phyloP scores from a whole-genome alignment of 768 basidiomycete genomes.

The Crassisporium funariophilum region DNA sequence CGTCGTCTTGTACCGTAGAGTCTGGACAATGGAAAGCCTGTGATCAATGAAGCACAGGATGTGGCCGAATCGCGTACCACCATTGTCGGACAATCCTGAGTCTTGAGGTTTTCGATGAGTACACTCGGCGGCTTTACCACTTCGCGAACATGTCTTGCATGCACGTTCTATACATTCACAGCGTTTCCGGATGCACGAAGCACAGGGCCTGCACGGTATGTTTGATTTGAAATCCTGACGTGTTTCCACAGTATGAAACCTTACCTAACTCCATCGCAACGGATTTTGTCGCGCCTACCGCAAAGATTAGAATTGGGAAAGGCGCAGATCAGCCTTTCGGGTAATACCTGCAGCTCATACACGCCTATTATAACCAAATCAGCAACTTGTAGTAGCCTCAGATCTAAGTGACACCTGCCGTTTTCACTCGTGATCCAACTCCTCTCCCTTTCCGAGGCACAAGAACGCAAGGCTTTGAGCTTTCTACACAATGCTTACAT shows the following conservation, averaged over 20 bases:
- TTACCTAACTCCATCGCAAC: conserved; percentile 61
- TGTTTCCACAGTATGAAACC: conserved; percentile 10
- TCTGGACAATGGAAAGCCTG: not conserved
- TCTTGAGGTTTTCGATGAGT: conserved; percentile 37
- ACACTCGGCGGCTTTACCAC: conserved; percentile 48
- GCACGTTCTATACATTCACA: conserved; percentile 54
- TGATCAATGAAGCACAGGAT: no score
- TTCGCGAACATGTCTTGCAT: conserved; percentile 45
- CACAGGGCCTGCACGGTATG: conserved; percentile 44
- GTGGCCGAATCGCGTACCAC: no score
- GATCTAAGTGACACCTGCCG: conserved; percentile 40
- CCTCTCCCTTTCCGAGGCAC: conserved; percentile 56
- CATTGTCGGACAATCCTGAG: conserved; percentile 22
- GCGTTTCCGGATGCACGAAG: conserved; percentile 50
- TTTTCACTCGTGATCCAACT: conserved; percentile 62
- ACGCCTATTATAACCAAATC: conserved; percentile 43
- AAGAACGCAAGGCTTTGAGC: conserved; percentile 48
- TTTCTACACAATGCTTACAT: conserved; percentile 52
- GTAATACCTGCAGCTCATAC: conserved; percentile 58
- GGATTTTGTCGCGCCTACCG: conserved; percentile 59
- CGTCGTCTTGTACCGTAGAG: not conserved
- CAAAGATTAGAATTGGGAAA: not conserved
- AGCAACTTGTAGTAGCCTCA: no score
- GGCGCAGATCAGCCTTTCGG: not conserved
- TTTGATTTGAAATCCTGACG: conserved; percentile 10